These are phyloP conservation scores for Penicillium bialowiezense DNA, from an alignment of 495 filamentous ascomycete genomes.

Conservation along the genomic window DNA sequence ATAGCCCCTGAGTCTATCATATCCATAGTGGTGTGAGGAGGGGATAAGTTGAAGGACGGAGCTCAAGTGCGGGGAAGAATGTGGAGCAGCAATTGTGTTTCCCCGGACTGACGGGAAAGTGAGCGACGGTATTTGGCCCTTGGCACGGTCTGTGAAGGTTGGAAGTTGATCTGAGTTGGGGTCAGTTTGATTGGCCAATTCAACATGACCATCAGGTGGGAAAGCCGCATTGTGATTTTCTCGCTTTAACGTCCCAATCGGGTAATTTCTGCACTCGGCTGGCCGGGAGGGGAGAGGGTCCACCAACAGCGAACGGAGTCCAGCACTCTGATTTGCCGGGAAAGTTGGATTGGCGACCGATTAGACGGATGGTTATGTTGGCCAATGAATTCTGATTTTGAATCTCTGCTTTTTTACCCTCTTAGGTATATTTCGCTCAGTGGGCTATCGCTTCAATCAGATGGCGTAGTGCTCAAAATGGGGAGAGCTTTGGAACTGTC, in stretches of 20 bases:
- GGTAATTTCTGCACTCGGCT: constrained; percentile 12
- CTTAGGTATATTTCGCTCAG: neutral
- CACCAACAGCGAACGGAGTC: no score
- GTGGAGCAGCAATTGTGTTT: neutral
- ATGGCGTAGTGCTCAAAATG: neutral
- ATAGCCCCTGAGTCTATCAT: constrained; percentile 10
- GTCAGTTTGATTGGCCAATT: neutral
- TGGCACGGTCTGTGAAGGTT: neutral
- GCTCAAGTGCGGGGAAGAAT: neutral
- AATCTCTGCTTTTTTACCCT: constrained; percentile 4
- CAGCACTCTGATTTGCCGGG: neutral
- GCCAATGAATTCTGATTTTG: neutral
- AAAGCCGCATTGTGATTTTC: neutral
- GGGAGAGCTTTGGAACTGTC: neutral
- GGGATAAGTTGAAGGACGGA: neutral
- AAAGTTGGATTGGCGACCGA: neutral
- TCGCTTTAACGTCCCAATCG: constrained; percentile 8
- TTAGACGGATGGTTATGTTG: neutral
- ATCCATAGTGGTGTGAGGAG: neutral
- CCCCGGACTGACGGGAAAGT: neutral
- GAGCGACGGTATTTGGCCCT: neutral
- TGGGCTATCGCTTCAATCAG: no score
- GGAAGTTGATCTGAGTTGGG: neutral
- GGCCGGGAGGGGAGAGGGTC: no score
- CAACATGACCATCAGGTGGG: no score